A percentile compares a stretch with the other conserved stretches of the same genome.
These are phyloP conservation scores for Hyparrhenia diplandra DNA, from an alignment of 176 grass and related monocot genomes.

Conservation along the genomic window DNA sequence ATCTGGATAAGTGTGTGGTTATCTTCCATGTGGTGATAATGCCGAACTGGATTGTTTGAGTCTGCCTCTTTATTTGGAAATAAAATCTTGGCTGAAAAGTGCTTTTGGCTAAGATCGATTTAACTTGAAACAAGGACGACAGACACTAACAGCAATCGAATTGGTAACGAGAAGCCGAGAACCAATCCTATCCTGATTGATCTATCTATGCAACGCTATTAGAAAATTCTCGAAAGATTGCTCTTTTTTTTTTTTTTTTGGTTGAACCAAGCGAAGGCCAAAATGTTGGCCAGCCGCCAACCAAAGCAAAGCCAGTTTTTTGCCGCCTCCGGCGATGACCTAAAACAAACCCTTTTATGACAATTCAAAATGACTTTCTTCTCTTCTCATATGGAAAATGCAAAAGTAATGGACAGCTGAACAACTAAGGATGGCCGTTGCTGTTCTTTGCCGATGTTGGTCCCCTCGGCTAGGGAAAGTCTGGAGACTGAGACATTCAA, in stretches of 20 bases:
- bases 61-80: too few species aligned
- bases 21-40: background rate
- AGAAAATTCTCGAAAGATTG: too few species aligned
- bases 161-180: background rate
- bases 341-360: too few species aligned
- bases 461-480: background rate
- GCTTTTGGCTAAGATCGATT: conserved; percentile 2
- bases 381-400: background rate
- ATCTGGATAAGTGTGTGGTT: background rate
- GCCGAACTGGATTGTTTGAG: background rate
- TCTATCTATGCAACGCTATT: too few species aligned
- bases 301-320: too few species aligned
- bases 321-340: too few species aligned
- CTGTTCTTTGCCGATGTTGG: background rate
- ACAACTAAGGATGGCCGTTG: background rate
- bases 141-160: background rate
- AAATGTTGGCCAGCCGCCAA: too few species aligned
- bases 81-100: background rate
- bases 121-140: background rate
- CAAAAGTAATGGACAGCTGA: background rate
- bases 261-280: too few species aligned
- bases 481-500: background rate
- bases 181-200: background rate
- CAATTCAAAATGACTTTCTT: too few species aligned
- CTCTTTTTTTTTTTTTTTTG: too few species aligned